phyloP scores from a whole-genome alignment of 345 rosid genomes.

The Pistacia vera region DNA sequence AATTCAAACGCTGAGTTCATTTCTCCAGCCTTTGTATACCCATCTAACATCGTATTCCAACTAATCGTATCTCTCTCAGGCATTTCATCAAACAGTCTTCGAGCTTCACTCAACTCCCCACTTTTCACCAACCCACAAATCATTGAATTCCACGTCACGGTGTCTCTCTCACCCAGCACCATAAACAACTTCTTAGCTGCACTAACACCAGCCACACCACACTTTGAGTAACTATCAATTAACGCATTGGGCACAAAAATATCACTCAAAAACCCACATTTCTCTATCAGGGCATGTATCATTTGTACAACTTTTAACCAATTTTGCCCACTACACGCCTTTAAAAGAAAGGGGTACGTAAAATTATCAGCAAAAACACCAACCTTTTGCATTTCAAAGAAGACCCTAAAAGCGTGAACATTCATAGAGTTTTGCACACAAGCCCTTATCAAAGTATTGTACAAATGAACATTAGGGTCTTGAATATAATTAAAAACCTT shows the following conservation, averaged over 20 bases:
- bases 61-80: constrained; percentile 69
- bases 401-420: constrained; percentile 54
- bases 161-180: constrained; percentile 57
- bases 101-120: constrained; percentile 58
- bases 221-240: constrained; percentile 75
- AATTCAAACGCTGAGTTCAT: constrained; percentile 66
- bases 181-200: constrained; percentile 67
- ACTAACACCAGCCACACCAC: constrained; percentile 61
- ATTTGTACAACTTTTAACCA: constrained; percentile 64
- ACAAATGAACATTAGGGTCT: constrained; percentile 58
- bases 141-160: constrained; percentile 88
- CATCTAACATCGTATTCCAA: constrained; percentile 89
- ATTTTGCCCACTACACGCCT: constrained; percentile 54
- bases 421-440: constrained; percentile 54
- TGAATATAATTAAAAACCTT: constrained; percentile 62
- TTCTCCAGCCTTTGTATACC: constrained; percentile 67
- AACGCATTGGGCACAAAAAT: constrained; percentile 82
- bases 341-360: constrained; percentile 81
- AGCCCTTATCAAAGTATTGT: constrained; percentile 73
- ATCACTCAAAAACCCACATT: constrained; percentile 69
- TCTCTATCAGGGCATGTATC: constrained; percentile 72
- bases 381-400: constrained; percentile 60
- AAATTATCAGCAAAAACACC: constrained; percentile 71
- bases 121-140: constrained; percentile 59
- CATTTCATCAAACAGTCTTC: constrained; percentile 74